Percentiles rank a stretch among this genome's conserved stretches.
Conservation (phyloP, 2,329 filamentous ascomycete species). For the Clonostachys byssicola region DNA sequence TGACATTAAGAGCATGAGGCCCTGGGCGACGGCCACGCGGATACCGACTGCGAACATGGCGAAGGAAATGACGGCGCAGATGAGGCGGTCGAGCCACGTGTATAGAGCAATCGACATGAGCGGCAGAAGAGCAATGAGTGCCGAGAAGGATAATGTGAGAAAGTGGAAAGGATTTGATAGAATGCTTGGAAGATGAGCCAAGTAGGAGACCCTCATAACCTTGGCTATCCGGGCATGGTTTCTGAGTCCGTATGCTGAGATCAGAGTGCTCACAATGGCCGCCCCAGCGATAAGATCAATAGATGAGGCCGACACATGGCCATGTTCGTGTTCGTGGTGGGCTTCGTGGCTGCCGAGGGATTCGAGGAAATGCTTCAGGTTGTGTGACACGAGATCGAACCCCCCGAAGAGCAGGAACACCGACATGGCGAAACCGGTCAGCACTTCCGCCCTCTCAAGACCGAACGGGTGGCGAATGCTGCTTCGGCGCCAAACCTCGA, state of each 20-base stretch:
- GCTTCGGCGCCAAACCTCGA: slow-evolving; percentile 94
- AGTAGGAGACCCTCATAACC: slow-evolving; percentile 81
- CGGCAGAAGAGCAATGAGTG: slow-evolving; percentile 75
- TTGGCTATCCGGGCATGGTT: slow-evolving; percentile 92
- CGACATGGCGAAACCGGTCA: slow-evolving; percentile 93
- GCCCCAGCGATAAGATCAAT: slow-evolving; percentile 79
- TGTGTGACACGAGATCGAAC: slow-evolving; percentile 91
- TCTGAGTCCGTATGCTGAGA: slow-evolving; percentile 81
- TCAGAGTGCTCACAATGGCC: slow-evolving; percentile 76
- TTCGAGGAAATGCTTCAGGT: slow-evolving; percentile 89
- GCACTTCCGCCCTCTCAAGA: slow-evolving; percentile 85
- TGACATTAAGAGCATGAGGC: slow-evolving; percentile 94
- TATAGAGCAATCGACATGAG: slow-evolving; percentile 79
- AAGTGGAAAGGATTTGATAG: slow-evolving; percentile 94
- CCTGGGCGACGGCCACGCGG: slow-evolving; percentile 79
- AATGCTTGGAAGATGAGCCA: slow-evolving; percentile 78
- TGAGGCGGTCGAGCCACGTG: slow-evolving; percentile 74
- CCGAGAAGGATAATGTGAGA: slow-evolving; percentile 82
- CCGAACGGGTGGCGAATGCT: slow-evolving; percentile 93
- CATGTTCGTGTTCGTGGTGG: slow-evolving; percentile 66
- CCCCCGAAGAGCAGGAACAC: slow-evolving; percentile 97
- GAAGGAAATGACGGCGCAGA: slow-evolving; percentile 77
- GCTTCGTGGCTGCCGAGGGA: slow-evolving; percentile 53
- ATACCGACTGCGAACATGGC: slow-evolving; percentile 87
- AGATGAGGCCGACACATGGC: slow-evolving; percentile 65